Percentiles rank a stretch among this genome's conserved stretches.
Conservation (phyloP, 1,284 basidiomycete species). For the Veloboletus limbatus region DNA sequence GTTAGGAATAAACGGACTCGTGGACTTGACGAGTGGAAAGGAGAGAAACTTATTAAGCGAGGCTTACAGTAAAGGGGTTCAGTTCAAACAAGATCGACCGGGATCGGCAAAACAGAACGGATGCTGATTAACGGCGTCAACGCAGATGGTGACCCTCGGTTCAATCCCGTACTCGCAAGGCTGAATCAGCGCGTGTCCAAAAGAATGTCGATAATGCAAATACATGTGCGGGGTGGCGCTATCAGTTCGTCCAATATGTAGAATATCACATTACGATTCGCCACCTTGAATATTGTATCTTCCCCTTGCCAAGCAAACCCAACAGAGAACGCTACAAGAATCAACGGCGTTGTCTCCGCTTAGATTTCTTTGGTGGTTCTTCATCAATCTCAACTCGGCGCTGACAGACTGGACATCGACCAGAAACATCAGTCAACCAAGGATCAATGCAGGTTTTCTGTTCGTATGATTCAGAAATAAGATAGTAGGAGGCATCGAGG, state of each 20-base stretch:
- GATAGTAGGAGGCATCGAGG: background rate
- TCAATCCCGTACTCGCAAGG: slow-evolving; percentile 1
- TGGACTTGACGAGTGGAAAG: background rate
- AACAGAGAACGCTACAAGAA: slow-evolving; percentile 2
- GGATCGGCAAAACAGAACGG: background rate
- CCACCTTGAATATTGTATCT: slow-evolving; percentile 32
- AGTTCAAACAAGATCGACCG: background rate
- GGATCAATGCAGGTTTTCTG: slow-evolving; percentile 80
- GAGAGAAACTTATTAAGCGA: slow-evolving; percentile 24
- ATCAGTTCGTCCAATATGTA: slow-evolving; percentile 32
- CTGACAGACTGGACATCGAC: slow-evolving; percentile 76
- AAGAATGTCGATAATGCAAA: slow-evolving; percentile 30
- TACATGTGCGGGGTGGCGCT: slow-evolving; percentile 23
- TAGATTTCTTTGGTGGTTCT: slow-evolving; percentile 31
- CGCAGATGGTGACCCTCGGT: background rate
- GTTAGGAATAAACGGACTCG: background rate
- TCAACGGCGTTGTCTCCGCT: slow-evolving; percentile 29
- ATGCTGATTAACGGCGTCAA: no score
- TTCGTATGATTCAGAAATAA: slow-evolving; percentile 4
- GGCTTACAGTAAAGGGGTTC: slow-evolving; percentile 4
- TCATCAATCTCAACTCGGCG: slow-evolving; percentile 49
- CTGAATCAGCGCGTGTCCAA: slow-evolving; percentile 13
- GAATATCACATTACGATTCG: slow-evolving; percentile 33
- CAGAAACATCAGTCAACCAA: slow-evolving; percentile 75
- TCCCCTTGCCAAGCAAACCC: slow-evolving; percentile 9